Base-by-base conservation (phyloP, 2,329 filamentous ascomycete genomes). In the Neurospora crassa region DNA sequence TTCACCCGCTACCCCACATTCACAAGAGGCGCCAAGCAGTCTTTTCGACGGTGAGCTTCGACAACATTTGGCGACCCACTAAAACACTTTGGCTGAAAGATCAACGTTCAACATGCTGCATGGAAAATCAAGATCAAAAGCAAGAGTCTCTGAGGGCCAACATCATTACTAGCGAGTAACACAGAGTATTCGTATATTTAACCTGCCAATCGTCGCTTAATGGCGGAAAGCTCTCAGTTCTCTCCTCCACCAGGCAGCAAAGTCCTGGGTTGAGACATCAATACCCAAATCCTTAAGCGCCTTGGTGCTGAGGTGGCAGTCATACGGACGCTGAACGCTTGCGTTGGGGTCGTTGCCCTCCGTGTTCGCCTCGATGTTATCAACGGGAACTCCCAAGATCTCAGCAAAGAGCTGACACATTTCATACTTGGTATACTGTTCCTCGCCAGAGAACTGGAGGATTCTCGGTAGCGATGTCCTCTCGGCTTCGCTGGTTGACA, bases 371-470 rank as follows among this genome's bases (percentile, higher is more conserved):
- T 88, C 85, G 80, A 97, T 90, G 8, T 87, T 86, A 67, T 89
- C 87, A 24, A 91, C 84, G 12, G 91, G 86, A 70, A 96, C 79
- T 0, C 91, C 92, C 86, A 96, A 89, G 72, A 97, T 92, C 72
- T 93, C 89, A 4, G 89, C 91, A 78, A 97, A 90, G 11, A 86
- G 82, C 81, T 92, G 83, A 79, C 92, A 94, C 71, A 97, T 97
- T 79, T 95, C 90, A 80, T 94, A 96, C 83, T 97, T 97, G 67
- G 94, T 97, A 84, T 90, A 92, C 74, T 85, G 88, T 76, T 97
- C 92, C 80, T 97, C 93, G 67, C 92, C 93, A 3, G 91, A 92
- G 81, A 97, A 97, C 70, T 97, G 94, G 20, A 97, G 84, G 63
- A 94, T 87, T 40, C 78, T 82, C 0, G 94, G 94, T 47, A 97